A percentile compares a stretch with the other conserved stretches of the same genome.
Evolutionary conservation across 202 grass and related monocot genomes (phyloP).

Genomic region (Dendrocalamus latiflorus): DNA sequence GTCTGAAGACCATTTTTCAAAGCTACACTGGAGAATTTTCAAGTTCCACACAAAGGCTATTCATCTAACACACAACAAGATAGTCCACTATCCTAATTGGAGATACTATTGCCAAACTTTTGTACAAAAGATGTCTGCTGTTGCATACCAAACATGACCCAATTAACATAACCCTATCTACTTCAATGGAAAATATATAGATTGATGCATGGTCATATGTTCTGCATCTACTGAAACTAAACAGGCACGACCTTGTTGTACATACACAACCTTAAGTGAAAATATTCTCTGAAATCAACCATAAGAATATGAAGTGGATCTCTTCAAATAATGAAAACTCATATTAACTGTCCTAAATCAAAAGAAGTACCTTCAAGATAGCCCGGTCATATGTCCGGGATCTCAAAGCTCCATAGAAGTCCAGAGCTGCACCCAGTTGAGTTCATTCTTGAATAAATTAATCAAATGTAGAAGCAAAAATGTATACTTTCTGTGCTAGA

Average conservation of each 20-base stretch:
- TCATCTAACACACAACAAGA: not conserved
- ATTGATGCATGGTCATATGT: not conserved
- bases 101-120: not conserved
- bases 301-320: not conserved
- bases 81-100: not conserved
- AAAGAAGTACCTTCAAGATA: slow-evolving; percentile 64
- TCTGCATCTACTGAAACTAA: not conserved
- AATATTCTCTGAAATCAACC: not conserved
- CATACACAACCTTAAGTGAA: not conserved
- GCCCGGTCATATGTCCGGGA: slow-evolving; percentile 81
- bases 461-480: not conserved
- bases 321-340: not conserved
- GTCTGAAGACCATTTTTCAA: not conserved
- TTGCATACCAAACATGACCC: not conserved
- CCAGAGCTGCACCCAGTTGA: slow-evolving; percentile 57
- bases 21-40: not conserved
- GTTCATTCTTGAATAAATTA: slow-evolving; percentile 8
- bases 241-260: not conserved
- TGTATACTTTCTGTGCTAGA: not conserved
- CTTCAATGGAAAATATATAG: not conserved
- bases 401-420: slow-evolving; percentile 93
- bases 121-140: not conserved
- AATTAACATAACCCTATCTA: not conserved
- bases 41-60: not conserved
- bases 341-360: not conserved